Base-by-base conservation (phyloP, 352 stramenopile genomes). In the Phytophthora tentaculata region DNA sequence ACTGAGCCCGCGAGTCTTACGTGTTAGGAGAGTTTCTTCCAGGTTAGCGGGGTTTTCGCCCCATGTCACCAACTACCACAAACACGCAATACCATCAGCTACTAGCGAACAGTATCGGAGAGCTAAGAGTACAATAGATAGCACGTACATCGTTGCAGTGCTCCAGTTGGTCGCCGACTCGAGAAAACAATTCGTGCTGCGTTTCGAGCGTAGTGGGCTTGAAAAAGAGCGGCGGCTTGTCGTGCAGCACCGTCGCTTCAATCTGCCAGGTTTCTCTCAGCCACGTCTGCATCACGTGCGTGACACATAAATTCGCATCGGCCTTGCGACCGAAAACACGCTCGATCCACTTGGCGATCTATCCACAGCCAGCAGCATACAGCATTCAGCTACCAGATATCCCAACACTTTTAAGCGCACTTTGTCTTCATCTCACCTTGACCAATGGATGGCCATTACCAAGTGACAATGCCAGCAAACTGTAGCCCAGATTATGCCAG, bases 401-500 rank as follows among this genome's bases (percentile, higher is more conserved):
- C 39, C 39, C 24, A 67, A 14, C 9, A 47, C 6, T 9, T 8
- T 23, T 28, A 19, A 49, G 12, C 23, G 23, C 7, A 56, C n/a
- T 22, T 5, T 14, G 32, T 14, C 17, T 26, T 55, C n/a, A 20
- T 5, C 16, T 17, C 48, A 91, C 85, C 74, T 91, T 91, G 32
- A 96, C 88, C n/a, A 96, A 68, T 19, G 76, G 69, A 55, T 96
- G 84, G 28, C 53, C 61, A 28, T 61, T 64, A 39, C 74, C 87
- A 51, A 91, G 74, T 41, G 83, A 96, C 41, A 91, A 74, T 41
- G 78, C 85, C 44, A 99, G 89, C 77, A 99, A 98, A 59, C 95
- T 99, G 84, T 97, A 99, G 28, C 97, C 98, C 35, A 99, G 75
- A 82, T 99, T 99, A 79, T 99, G 98, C 98, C 98, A 99, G 76